A percentile compares a stretch with the other conserved stretches of the same genome.
Evolutionary conservation across 371 early-diverging fungal genomes (phyloP).

Genomic region (Rhizomucor pusillus): DNA sequence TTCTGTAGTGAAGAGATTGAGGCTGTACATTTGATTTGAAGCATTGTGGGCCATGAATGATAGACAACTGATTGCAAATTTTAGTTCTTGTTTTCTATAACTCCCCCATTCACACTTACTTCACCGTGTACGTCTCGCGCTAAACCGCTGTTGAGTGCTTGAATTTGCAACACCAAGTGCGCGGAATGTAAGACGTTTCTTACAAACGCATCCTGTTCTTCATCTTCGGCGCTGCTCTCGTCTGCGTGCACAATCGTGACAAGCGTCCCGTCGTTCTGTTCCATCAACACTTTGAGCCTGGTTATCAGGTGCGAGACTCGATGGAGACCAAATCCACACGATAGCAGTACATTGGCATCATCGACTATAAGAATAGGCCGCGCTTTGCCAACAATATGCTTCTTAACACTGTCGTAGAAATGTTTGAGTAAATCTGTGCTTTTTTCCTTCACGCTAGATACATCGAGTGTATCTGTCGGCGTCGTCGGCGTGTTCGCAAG

Average conservation of each 20-base stretch:
- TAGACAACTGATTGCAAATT: conserved; percentile 29
- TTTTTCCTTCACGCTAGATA: conserved; percentile 11
- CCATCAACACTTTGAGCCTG: conserved; percentile 42
- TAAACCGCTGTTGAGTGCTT: conserved; percentile 61
- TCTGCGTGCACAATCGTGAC: conserved; percentile 62
- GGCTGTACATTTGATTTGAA: conserved; percentile 3
- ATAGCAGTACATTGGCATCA: conserved; percentile 58
- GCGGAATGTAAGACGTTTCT: conserved; percentile 47
- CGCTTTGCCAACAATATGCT: conserved; percentile 12
- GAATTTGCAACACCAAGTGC: conserved; percentile 56
- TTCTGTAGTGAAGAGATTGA: conserved; percentile 62
- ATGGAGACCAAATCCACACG: conserved; percentile 47
- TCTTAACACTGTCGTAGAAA: conserved; percentile 21
- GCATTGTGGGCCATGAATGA: conserved; percentile 49
- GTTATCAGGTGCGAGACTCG: conserved; percentile 46
- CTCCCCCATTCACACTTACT: no score
- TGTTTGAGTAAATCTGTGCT: conserved; percentile 5
- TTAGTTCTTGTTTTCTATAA: neutral
- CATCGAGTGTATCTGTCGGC: conserved; percentile 32
- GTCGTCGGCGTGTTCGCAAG: conserved; percentile 36
- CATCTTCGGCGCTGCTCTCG: conserved; percentile 50
- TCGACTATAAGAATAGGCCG: conserved; percentile 59
- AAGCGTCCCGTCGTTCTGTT: conserved; percentile 53
- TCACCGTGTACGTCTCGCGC: conserved; percentile 71
- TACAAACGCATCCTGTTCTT: conserved; percentile 54